Conservation (phyloP, 129 eudicot species). For the Heracleum sosnowskyi region DNA sequence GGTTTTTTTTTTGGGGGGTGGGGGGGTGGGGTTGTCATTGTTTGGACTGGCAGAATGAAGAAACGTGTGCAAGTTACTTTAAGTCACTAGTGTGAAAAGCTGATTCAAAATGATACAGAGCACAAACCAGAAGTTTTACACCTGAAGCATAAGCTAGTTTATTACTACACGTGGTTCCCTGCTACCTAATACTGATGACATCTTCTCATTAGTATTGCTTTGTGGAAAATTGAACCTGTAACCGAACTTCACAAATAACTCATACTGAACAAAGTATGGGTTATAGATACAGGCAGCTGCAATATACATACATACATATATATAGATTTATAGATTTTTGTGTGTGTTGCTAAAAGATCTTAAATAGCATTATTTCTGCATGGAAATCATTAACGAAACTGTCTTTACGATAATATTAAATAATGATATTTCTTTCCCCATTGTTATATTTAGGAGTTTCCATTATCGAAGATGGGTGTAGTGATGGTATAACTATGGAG, state of each 20-base stretch:
- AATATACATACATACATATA: too few species aligned
- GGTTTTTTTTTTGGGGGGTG: not conserved
- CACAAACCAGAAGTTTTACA: not conserved
- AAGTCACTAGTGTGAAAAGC: not conserved
- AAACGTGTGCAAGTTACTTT: not conserved
- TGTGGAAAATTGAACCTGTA: not conserved
- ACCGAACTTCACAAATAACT: not conserved
- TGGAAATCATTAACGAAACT: not conserved
- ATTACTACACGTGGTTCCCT: not conserved
- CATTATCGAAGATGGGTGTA: conserved; percentile 55
- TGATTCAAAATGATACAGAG: not conserved
- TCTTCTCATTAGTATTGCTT: not conserved
- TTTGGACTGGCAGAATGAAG: not conserved
- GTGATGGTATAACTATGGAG: conserved; percentile 86
- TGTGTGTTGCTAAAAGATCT: not conserved
- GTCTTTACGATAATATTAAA: not conserved
- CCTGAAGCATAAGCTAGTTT: not conserved
- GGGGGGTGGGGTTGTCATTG: not conserved
- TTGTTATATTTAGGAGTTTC: conserved; percentile 49
- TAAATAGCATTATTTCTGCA: not conserved
- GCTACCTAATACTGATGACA: not conserved
- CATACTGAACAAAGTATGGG: not conserved
- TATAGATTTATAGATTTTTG: too few species aligned
- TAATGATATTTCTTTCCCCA: not conserved
- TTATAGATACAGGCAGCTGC: too few species aligned